Evolutionary conservation across 176 grass and related monocot genomes (phyloP).

Genomic region (Saccharum spontaneum): DNA sequence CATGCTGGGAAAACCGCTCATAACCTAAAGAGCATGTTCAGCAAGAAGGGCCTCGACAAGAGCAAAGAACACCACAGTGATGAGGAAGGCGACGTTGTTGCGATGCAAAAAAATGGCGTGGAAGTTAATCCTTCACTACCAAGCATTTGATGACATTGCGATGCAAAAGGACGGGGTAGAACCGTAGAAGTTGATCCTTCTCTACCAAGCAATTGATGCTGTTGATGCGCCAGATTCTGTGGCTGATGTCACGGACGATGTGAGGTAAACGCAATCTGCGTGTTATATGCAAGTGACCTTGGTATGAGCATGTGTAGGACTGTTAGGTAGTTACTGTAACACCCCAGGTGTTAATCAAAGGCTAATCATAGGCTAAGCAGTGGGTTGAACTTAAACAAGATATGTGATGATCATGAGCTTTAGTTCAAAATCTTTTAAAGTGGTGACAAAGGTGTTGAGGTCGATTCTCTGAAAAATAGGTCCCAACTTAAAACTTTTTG

Average conservation of each 20-base stretch:
- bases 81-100: slow-evolving; percentile 25
- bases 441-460: no score
- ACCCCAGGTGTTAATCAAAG: no score
- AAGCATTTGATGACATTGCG: not conserved
- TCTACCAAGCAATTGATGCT: not conserved
- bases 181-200: not conserved
- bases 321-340: not conserved
- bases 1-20: slow-evolving; percentile 56
- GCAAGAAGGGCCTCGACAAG: slow-evolving; percentile 60
- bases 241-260: not conserved
- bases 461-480: no score
- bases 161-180: not conserved
- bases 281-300: not conserved
- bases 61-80: slow-evolving; percentile 38
- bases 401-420: no score
- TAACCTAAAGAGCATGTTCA: slow-evolving; percentile 55
- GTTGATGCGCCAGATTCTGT: not conserved
- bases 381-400: no score
- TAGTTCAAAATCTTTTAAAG: no score
- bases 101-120: not conserved
- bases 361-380: no score
- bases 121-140: not conserved
- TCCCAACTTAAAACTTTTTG: no score
- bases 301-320: not conserved
- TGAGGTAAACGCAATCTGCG: not conserved